Evolutionary conservation across 208 protist genomes (phyloP).

Genomic region (Balamuthia mandrillaris): DNA sequence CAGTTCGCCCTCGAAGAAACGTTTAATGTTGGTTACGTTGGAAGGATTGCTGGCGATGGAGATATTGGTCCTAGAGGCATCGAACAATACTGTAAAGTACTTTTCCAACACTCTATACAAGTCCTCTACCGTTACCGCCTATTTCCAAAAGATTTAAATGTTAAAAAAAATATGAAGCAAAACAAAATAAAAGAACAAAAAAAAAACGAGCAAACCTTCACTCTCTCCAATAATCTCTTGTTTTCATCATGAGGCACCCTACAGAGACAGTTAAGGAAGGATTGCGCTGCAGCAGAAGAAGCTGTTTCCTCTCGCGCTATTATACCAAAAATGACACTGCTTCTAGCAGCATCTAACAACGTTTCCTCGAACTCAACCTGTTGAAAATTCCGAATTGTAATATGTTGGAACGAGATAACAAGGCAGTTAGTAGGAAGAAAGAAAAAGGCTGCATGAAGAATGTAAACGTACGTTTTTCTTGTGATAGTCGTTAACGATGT

Average conservation of each 20-base stretch:
- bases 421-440: background rate
- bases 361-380: conserved; percentile 21
- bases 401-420: background rate
- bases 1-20: conserved; percentile 8
- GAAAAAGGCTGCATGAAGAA: background rate
- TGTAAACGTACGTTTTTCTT: background rate
- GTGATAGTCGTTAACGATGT: background rate
- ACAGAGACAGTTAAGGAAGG: background rate
- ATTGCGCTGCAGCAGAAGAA: background rate
- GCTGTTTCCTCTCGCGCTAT: conserved; percentile 1
- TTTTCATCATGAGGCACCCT: background rate
- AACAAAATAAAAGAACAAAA: background rate
- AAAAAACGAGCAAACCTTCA: background rate
- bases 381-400: background rate
- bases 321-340: conserved; percentile 15
- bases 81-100: background rate
- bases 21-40: background rate
- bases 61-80: conserved; percentile 1
- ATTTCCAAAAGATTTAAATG: background rate
- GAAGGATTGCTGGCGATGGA: conserved; percentile 14
- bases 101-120: conserved; percentile 11
- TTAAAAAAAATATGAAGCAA: background rate
- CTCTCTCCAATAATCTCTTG: background rate
- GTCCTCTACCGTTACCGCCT: background rate
- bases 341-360: background rate